A percentile compares a stretch with the other conserved stretches of the same genome.
Conservation (phyloP, 768 basidiomycete species). For the Collybiopsis confluens region DNA sequence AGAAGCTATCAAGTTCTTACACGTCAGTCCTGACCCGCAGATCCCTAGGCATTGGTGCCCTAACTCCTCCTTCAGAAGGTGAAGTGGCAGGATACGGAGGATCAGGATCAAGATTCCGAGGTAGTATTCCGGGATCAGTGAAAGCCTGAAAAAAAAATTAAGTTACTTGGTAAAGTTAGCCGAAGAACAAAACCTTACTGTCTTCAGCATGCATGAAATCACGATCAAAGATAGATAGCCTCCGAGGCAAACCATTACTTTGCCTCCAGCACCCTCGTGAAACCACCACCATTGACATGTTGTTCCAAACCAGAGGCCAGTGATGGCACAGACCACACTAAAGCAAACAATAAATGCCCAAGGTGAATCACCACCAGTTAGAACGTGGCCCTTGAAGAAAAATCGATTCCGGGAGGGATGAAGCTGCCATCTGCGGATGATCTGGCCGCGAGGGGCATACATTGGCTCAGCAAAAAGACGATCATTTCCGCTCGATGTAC, state of each 20-base stretch:
- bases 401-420: conserved; percentile 77
- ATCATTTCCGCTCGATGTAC: conserved; percentile 11
- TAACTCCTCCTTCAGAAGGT: conserved; percentile 58
- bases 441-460: conserved; percentile 4
- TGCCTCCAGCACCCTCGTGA: conserved; percentile 65
- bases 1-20: conserved; percentile 40
- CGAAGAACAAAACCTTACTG: conserved; percentile 41
- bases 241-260: conserved; percentile 44
- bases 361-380: conserved; percentile 85
- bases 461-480: conserved; percentile 27
- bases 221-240: conserved; percentile 57
- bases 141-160: conserved; percentile 48
- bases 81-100: conserved; percentile 69
- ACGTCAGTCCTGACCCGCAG: conserved; percentile 72
- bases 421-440: conserved; percentile 52
- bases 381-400: conserved; percentile 62
- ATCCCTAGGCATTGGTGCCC: conserved; percentile 74
- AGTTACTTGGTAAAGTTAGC: not conserved
- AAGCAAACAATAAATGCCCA: conserved; percentile 75
- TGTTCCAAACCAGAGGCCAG: conserved; percentile 84
- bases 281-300: conserved; percentile 90
- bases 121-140: conserved; percentile 84
- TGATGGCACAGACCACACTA: conserved; percentile 55
- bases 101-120: conserved; percentile 79
- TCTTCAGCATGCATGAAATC: conserved; percentile 71